These are phyloP conservation scores for Arabidopsis arenosa DNA, from an alignment of 345 rosid species.

Conservation along the genomic window DNA sequence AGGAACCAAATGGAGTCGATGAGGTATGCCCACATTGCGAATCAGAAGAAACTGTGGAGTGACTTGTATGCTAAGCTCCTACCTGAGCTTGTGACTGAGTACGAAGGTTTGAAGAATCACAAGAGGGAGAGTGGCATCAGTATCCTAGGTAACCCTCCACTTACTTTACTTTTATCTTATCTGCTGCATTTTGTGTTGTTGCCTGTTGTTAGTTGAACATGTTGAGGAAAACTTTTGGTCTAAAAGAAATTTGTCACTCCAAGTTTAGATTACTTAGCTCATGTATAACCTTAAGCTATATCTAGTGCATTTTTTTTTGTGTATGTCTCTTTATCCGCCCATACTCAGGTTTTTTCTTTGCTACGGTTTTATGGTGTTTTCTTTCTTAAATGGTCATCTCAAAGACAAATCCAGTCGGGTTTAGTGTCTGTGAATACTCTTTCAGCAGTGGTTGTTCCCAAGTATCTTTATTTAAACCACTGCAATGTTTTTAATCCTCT, in stretches of 20 bases:
- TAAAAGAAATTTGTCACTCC: constrained; percentile 14
- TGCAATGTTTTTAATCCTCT: neutral
- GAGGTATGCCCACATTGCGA: constrained; percentile 62
- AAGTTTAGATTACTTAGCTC: neutral
- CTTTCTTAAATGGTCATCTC: constrained; percentile 25
- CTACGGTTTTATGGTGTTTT: neutral
- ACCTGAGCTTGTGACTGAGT: constrained; percentile 56
- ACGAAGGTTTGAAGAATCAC: constrained; percentile 55
- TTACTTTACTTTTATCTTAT: constrained; percentile 15
- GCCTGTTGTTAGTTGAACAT: constrained; percentile 27
- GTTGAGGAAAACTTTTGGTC: constrained; percentile 16
- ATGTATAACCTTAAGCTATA: constrained; percentile 23
- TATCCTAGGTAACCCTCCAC: constrained; percentile 41
- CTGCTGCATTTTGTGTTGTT: constrained; percentile 8
- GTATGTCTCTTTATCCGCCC: constrained; percentile 6
- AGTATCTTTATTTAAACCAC: neutral
- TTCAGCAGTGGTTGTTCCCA: constrained; percentile 3
- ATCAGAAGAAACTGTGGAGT: constrained; percentile 73
- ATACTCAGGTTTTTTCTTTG: constrained; percentile 14
- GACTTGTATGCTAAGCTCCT: constrained; percentile 59
- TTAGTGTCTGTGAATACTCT: constrained; percentile 17
- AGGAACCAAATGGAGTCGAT: constrained; percentile 71
- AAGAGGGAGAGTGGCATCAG: constrained; percentile 43
- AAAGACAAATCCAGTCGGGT: constrained; percentile 16
- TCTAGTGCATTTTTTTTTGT: constrained; percentile 11